Base-by-base conservation (phyloP, 345 rosid genomes). In the Lagerstroemia speciosa region DNA sequence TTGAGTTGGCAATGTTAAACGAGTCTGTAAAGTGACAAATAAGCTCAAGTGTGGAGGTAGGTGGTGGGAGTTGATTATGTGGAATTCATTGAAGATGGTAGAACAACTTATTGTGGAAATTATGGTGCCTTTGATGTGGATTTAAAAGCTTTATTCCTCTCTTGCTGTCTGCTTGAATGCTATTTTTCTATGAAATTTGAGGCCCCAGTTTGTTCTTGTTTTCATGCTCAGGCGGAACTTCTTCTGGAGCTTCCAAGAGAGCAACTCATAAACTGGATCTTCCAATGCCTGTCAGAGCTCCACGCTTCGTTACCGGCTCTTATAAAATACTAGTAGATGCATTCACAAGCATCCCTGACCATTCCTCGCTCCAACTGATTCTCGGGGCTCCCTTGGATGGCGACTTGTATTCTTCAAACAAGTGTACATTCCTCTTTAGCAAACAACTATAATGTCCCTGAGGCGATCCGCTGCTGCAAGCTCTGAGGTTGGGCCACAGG, bases 181-280 rank as follows among this genome's bases (percentile, higher is more conserved):
- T n/a, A 48, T 48, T 3, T 15, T 20, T 48, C 3, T 16, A 3
- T 53, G 60, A 29, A n/a, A 53, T 22, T 27, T 6, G 62, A 27
- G 33, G 19, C 63, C 33, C 14, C 14, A 12, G 11, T 11, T 10
- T 10, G 15, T 58, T 29, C 11, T 8, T 31, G 57, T 57, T 52
- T 65, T 8, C 63, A 32, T 69, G 46, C 43, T 74, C 88, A 93
- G 98, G 98, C 98, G 12, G 95, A 91, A 73, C 96, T 93, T 76
- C 88, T 93, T 78, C 76, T 93, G 76, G 95, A 93, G 86, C 89
- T 93, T 57, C 98, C 96, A 11, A 80, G 80, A 76, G 96, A 91
- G 70, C 93, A 93, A 69, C 82, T 93, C 53, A 89, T 93, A 67
- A 89, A 81, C 75, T 93, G 97, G 97, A 82, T 93, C 65, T 93